Percentiles rank a stretch among this genome's conserved stretches.
Evolutionary conservation across 768 basidiomycete species (phyloP).

Genomic region (Mycena rebaudengoi): DNA sequence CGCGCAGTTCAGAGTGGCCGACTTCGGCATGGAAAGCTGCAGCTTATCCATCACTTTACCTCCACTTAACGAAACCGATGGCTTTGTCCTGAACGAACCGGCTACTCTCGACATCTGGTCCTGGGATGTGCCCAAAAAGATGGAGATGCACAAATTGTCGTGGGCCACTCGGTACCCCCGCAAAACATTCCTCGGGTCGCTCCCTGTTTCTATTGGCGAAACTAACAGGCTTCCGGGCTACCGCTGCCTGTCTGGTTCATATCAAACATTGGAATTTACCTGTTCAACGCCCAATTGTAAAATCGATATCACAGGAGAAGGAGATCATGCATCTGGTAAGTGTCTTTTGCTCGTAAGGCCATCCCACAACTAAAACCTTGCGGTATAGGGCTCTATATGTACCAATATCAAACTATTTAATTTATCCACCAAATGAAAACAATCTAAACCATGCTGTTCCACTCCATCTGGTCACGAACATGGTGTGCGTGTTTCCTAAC

Average conservation of each 20-base stretch:
- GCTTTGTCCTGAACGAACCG: conserved; percentile 3
- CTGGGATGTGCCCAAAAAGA: conserved; percentile 10
- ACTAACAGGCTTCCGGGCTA: conserved; percentile 17
- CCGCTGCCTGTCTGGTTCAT: conserved; percentile 17
- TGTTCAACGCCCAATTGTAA: conserved; percentile 19
- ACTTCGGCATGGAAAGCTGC: conserved; percentile 44
- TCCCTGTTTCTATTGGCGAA: conserved; percentile 19
- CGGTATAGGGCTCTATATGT: conserved; percentile 13
- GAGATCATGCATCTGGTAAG: conserved; percentile 15
- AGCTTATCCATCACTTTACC: conserved; percentile 31
- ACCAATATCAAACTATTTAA: conserved; percentile 22
- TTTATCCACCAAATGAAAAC: neutral
- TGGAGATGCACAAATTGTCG: conserved; percentile 23
- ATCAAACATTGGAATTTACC: conserved; percentile 20
- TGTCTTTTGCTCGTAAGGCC: neutral
- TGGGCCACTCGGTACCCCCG: conserved; percentile 14
- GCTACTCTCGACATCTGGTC: conserved; percentile 21
- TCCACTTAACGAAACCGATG: conserved; percentile 11
- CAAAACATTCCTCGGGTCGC: conserved; percentile 8
- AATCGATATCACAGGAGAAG: conserved; percentile 20
- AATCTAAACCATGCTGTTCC: neutral
- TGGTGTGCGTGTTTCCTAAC: too few relatives aligned
- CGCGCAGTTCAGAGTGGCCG: conserved; percentile 37
- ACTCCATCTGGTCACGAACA: too few relatives aligned
- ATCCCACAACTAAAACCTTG: neutral